Percentiles rank a stretch among this genome's conserved stretches.
Conservation (phyloP, 192 early-diverging fungal species). For the Mortierella hygrophila region DNA sequence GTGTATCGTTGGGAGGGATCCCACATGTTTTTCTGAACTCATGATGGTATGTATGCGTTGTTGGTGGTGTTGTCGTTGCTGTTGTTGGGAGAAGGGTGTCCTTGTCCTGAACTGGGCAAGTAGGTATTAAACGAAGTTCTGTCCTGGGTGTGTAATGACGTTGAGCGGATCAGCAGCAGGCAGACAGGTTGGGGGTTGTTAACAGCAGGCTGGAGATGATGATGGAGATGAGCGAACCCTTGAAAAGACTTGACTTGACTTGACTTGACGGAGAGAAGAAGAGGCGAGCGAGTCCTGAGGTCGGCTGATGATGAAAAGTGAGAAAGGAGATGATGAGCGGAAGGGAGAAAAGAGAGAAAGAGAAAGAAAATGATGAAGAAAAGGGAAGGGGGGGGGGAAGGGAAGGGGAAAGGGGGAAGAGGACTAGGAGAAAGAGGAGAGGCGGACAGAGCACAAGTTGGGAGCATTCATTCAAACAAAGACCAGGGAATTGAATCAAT, state of each 20-base stretch:
- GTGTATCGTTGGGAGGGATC: slow-evolving; percentile 53
- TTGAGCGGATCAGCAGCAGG: background rate
- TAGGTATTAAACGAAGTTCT: background rate
- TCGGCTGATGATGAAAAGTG: background rate
- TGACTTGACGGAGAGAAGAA: background rate
- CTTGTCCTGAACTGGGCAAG: background rate
- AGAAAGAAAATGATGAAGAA: background rate
- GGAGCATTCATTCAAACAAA: background rate
- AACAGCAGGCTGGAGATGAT: background rate
- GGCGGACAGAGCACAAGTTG: background rate
- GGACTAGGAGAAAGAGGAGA: slow-evolving; percentile 10
- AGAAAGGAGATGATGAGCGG: background rate
- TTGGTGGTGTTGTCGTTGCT: background rate
- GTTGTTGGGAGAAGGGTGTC: background rate
- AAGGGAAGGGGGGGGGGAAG: background rate
- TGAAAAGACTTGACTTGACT: background rate
- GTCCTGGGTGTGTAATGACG: too few relatives aligned
- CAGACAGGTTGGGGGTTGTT: background rate
- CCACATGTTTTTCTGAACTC: slow-evolving; percentile 56
- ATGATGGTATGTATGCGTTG: slow-evolving; percentile 8
- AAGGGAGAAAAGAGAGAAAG: background rate
- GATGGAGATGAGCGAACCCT: background rate
- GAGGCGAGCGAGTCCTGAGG: background rate
- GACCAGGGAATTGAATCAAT: background rate
- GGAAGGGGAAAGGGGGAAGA: background rate